A percentile compares a stretch with the other conserved stretches of the same genome.
Conservation (phyloP, 1,139 yeast species). For the Blastobotrys malaysiensis region DNA sequence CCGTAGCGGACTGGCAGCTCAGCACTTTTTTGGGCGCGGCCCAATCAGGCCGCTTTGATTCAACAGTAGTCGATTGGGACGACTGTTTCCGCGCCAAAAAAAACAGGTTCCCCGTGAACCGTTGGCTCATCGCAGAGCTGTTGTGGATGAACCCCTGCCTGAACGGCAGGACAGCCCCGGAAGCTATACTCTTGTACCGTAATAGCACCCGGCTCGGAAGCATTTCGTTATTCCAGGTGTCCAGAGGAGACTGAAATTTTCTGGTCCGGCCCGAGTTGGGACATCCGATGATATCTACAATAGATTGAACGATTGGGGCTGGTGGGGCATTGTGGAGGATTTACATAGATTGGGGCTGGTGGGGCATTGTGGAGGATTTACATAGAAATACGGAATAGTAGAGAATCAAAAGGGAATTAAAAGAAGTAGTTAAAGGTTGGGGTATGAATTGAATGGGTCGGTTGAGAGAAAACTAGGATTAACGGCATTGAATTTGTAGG, state of each 20-base stretch:
- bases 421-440: too few relatives aligned
- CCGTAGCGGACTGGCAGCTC: conserved; percentile 25
- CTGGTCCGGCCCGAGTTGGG: neutral
- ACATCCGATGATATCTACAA: too few relatives aligned
- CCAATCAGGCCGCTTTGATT: conserved; percentile 8
- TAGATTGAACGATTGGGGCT: neutral
- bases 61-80: neutral
- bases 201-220: neutral
- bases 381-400: too few relatives aligned
- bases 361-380: too few relatives aligned
- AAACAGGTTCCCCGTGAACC: neutral
- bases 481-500: too few relatives aligned
- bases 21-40: conserved; percentile 13
- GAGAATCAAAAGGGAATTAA: too few relatives aligned
- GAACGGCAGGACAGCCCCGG: neutral
- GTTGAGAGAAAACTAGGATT: too few relatives aligned
- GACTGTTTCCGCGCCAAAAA: neutral
- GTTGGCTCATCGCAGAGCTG: neutral
- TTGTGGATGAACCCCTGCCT: neutral
- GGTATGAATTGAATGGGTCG: too few relatives aligned
- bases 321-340: too few relatives aligned
- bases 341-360: too few relatives aligned
- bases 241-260: neutral
- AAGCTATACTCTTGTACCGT: neutral
- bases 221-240: neutral